Conservation (phyloP, 139 green algal genomes). For the Pleodorina starrii region DNA sequence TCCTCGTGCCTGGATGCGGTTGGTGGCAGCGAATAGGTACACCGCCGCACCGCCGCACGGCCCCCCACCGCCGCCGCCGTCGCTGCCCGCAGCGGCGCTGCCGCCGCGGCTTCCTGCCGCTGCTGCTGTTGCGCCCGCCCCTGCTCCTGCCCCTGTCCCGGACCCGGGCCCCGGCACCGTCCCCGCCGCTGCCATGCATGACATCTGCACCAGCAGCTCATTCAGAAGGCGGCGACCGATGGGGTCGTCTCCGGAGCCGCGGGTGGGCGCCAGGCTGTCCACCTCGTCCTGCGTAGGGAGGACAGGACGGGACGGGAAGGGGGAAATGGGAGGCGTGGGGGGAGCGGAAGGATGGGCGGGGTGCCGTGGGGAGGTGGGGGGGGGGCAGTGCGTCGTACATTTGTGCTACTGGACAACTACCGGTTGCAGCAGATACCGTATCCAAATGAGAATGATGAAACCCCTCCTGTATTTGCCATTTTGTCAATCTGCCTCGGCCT, state of each 20-base stretch:
- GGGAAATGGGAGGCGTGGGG: too few relatives aligned
- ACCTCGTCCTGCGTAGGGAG: slow-evolving; percentile 78
- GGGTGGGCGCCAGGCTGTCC: slow-evolving; percentile 64
- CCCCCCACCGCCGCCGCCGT: not conserved
- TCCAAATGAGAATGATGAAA: too few relatives aligned
- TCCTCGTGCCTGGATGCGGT: slow-evolving; percentile 77
- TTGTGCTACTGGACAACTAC: too few relatives aligned
- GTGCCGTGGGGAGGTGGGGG: too few relatives aligned
- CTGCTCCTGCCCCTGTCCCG: not conserved
- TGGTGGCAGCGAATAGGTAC: slow-evolving; percentile 75
- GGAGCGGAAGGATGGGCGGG: too few relatives aligned
- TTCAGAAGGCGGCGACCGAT: slow-evolving; percentile 69
- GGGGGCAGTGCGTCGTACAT: too few relatives aligned
- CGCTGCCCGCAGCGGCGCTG: not conserved
- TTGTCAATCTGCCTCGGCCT: too few relatives aligned
- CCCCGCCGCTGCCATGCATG: not conserved
- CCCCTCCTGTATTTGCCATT: too few relatives aligned
- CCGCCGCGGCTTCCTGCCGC: not conserved
- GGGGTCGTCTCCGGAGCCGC: slow-evolving; percentile 56
- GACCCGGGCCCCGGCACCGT: too few relatives aligned
- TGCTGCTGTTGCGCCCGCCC: not conserved
- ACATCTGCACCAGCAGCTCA: slow-evolving; percentile 77
- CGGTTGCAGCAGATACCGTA: too few relatives aligned
- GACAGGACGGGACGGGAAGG: too few relatives aligned
- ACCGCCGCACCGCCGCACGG: not conserved